Evolutionary conservation across 805 yeast genomes (phyloP).

Genomic region (Saccharomycopsis javanensis): DNA sequence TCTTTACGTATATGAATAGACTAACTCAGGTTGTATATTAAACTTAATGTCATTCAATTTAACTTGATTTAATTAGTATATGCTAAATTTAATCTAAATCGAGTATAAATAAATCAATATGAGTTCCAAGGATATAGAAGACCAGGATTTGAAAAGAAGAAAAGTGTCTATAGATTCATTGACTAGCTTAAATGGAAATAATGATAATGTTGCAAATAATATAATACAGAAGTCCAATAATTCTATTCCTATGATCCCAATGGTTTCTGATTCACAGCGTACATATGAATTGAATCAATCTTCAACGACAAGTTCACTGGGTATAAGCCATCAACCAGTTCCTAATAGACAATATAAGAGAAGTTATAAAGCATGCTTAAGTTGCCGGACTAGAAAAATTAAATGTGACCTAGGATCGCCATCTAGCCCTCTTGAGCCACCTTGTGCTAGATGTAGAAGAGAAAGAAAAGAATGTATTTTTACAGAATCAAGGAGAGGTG

Average conservation of each 20-base stretch:
- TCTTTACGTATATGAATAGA: too few relatives aligned
- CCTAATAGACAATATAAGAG: constrained; percentile 36
- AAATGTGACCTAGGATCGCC: constrained; percentile 78
- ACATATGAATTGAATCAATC: background rate
- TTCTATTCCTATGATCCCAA: background rate
- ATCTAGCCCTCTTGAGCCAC: constrained; percentile 64
- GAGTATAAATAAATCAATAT: background rate
- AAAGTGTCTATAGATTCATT: background rate
- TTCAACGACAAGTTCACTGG: background rate
- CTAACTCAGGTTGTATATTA: too few relatives aligned
- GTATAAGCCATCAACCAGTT: background rate
- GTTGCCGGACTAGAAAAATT: constrained; percentile 76
- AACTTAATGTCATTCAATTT: too few relatives aligned
- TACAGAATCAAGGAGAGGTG: constrained; percentile 49
- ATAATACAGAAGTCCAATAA: background rate
- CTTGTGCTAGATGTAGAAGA: constrained; percentile 76
- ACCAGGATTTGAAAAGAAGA: background rate
- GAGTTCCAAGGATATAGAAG: background rate
- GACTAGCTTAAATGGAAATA: background rate
- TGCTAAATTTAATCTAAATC: background rate
- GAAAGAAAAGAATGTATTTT: constrained; percentile 77
- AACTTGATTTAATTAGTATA: too few relatives aligned
- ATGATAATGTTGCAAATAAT: background rate
- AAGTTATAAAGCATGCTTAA: constrained; percentile 74
- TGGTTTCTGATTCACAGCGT: background rate